These are phyloP conservation scores for Boletus rubroflammeus DNA, from an alignment of 768 basidiomycete genomes.

Conservation along the genomic window DNA sequence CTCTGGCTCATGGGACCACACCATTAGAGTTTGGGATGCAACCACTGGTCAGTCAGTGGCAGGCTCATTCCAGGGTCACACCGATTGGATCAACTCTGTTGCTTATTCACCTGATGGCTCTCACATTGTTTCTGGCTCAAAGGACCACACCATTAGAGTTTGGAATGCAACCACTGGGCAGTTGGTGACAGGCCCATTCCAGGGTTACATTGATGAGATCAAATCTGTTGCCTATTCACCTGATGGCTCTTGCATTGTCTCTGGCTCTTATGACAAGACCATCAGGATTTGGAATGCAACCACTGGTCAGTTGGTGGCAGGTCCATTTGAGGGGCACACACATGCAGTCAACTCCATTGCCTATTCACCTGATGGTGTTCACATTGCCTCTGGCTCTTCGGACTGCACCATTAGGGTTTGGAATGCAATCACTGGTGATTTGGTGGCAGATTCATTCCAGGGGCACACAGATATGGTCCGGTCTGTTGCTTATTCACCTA, in stretches of 20 bases:
- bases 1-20: too few species aligned
- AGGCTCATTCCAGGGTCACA: too few species aligned
- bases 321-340: neutral
- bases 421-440: neutral
- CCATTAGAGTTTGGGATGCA: constrained; percentile 14
- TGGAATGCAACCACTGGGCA: too few species aligned
- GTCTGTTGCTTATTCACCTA: neutral
- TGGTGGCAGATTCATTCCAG: too few species aligned
- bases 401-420: neutral
- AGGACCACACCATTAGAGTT: too few species aligned
- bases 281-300: neutral
- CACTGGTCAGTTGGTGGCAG: neutral
- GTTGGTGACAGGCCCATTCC: neutral
- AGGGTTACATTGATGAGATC: neutral
- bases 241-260: neutral
- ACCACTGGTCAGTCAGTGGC: too few species aligned
- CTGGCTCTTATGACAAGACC: neutral
- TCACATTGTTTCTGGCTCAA: too few species aligned
- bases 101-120: too few species aligned
- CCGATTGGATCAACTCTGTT: too few species aligned
- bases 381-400: neutral
- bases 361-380: neutral
- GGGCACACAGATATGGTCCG: too few species aligned
- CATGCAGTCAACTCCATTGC: neutral
- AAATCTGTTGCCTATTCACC: neutral